These are phyloP conservation scores for Circinella minor DNA, from an alignment of 371 early-diverging fungal species.

Conservation along the genomic window DNA sequence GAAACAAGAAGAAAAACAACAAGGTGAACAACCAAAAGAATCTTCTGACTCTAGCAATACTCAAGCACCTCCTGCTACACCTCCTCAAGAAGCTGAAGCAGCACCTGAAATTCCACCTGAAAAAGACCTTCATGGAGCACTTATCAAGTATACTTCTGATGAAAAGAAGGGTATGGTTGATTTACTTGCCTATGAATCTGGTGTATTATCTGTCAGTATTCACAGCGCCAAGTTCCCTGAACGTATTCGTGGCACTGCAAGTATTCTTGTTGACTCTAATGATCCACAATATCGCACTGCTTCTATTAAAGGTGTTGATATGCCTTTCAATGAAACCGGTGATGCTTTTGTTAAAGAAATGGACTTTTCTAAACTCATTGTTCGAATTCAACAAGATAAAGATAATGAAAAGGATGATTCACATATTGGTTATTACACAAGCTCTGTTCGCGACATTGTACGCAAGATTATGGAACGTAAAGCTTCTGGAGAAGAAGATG, in stretches of 20 bases:
- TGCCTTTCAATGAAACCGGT: slow-evolving; percentile 48
- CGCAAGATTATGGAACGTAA: slow-evolving; percentile 33
- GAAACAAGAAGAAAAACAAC: slow-evolving; percentile 19
- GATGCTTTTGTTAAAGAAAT: slow-evolving; percentile 55
- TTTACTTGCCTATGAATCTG: slow-evolving; percentile 47
- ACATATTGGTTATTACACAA: slow-evolving; percentile 23
- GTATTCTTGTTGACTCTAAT: slow-evolving; percentile 47
- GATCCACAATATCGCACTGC: slow-evolving; percentile 48
- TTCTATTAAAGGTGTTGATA: slow-evolving; percentile 39
- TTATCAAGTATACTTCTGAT: slow-evolving; percentile 37
- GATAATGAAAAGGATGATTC: slow-evolving; percentile 45
- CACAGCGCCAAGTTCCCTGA: slow-evolving; percentile 35
- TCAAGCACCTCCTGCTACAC: slow-evolving; percentile 19
- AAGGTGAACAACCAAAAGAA: slow-evolving; percentile 5
- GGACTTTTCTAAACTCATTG: slow-evolving; percentile 47
- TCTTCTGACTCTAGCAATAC: slow-evolving; percentile 23
- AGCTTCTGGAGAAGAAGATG: slow-evolving; percentile 22
- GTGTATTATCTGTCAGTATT: slow-evolving; percentile 47
- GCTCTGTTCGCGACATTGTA: slow-evolving; percentile 35
- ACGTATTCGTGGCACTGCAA: slow-evolving; percentile 27
- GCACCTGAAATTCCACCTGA: slow-evolving; percentile 39
- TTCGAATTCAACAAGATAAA: slow-evolving; percentile 38
- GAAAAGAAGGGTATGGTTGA: slow-evolving; percentile 33
- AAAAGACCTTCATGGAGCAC: slow-evolving; percentile 50
- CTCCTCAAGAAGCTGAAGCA: slow-evolving; percentile 35